Evolutionary conservation across 2,329 filamentous ascomycete species (phyloP).

Genomic region (Grosmannia clavigera): DNA sequence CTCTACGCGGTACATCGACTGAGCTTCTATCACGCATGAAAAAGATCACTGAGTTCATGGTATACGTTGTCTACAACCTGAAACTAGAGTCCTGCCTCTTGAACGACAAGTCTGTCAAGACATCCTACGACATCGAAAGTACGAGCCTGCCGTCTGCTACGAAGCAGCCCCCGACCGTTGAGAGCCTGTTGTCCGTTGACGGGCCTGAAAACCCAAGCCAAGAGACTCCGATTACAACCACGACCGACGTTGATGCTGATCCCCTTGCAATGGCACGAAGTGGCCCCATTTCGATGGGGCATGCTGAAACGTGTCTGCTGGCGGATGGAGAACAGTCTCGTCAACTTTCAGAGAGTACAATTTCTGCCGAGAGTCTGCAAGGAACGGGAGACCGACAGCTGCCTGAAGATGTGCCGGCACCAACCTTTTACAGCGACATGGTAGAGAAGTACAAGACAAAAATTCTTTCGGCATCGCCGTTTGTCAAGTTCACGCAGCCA

Average conservation of each 20-base stretch:
- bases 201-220: not conserved
- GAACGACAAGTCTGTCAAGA: conserved; percentile 80
- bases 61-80: conserved; percentile 95
- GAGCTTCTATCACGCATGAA: conserved; percentile 68
- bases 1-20: conserved; percentile 68
- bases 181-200: not conserved
- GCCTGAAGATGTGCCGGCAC: conserved; percentile 69
- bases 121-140: conserved; percentile 48
- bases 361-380: not conserved
- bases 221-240: not conserved
- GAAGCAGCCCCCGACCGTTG: conserved; percentile 17
- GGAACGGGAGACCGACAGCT: conserved; percentile 43
- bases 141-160: conserved; percentile 24
- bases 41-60: conserved; percentile 94
- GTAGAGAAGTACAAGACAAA: conserved; percentile 88
- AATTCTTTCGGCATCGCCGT: conserved; percentile 87
- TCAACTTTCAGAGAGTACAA: not conserved
- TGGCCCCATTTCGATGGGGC: not conserved
- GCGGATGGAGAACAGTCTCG: not conserved
- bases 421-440: conserved; percentile 90
- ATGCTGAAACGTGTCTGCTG: not conserved
- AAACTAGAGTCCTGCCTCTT: conserved; percentile 92
- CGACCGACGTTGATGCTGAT: not conserved
- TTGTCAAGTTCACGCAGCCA: conserved; percentile 88
- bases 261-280: not conserved